Evolutionary conservation across 2,329 filamentous ascomycete species (phyloP).

Genomic region (Didymella arachidicola): DNA sequence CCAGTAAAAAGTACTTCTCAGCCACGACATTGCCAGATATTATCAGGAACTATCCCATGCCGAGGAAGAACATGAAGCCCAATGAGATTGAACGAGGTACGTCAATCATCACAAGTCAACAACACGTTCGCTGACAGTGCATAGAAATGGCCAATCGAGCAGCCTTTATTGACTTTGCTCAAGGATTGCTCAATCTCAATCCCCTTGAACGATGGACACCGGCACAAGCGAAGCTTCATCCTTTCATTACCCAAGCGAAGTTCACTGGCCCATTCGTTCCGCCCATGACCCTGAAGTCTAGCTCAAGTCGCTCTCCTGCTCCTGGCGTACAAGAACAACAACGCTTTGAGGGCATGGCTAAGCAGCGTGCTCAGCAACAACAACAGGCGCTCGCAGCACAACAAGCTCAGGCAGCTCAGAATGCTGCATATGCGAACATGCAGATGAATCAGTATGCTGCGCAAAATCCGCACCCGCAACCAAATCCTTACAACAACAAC

Average conservation of each 20-base stretch:
- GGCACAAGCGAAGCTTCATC: conserved; percentile 95
- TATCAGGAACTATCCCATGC: conserved; percentile 97
- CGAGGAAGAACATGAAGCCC: conserved; percentile 98
- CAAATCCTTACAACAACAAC: conserved; percentile 79
- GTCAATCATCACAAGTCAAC: conserved; percentile 26
- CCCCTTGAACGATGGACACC: conserved; percentile 97
- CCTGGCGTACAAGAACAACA: conserved; percentile 96
- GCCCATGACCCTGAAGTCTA: conserved; percentile 93
- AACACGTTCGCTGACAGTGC: conserved; percentile 21
- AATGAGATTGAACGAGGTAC: conserved; percentile 94
- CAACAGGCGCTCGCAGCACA: conserved; percentile 64
- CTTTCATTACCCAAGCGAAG: conserved; percentile 98
- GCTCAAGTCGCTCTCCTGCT: conserved; percentile 84
- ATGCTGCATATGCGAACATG: conserved; percentile 71
- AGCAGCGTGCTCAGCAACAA: conserved; percentile 74
- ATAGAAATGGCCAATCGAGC: conserved; percentile 98
- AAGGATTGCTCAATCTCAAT: conserved; percentile 91
- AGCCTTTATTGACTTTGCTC: conserved; percentile 97
- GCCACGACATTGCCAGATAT: conserved; percentile 94
- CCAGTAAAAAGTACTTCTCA: conserved; percentile 99
- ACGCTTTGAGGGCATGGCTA: conserved; percentile 91
- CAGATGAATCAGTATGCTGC: conserved; percentile 63
- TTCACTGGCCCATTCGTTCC: conserved; percentile 96
- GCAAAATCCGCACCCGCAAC: conserved; percentile 56
- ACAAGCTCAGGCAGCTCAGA: conserved; percentile 63